A percentile compares a stretch with the other conserved stretches of the same genome.
Conservation (phyloP, 2,329 filamentous ascomycete species). For the Pestalotiopsis sp. region DNA sequence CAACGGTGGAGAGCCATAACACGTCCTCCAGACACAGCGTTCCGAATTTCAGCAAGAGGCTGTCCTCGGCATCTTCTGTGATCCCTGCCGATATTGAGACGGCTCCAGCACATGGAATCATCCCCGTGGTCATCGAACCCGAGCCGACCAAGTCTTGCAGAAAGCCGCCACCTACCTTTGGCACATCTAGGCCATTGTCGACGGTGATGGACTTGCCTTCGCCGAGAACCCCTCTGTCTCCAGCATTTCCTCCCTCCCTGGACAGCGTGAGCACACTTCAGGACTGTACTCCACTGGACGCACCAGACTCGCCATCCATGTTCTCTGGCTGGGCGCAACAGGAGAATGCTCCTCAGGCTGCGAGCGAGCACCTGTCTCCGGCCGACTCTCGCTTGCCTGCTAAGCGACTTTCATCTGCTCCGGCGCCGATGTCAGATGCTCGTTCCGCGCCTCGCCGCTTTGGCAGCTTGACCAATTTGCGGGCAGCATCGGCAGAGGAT, state of each 20-base stretch:
- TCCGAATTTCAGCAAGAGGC: conserved; percentile 58
- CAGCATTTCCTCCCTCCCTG: conserved; percentile 20
- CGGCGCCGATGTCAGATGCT: background rate
- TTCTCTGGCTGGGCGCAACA: conserved; percentile 13
- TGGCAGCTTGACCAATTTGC: conserved; percentile 13
- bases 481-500: background rate
- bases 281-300: background rate
- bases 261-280: background rate
- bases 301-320: conserved; percentile 8
- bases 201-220: conserved; percentile 58
- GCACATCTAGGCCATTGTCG: conserved; percentile 54
- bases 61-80: conserved; percentile 34
- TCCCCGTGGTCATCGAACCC: conserved; percentile 20
- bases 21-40: conserved; percentile 30
- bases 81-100: conserved; percentile 18
- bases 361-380: background rate
- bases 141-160: conserved; percentile 29
- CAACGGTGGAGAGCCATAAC: conserved; percentile 25
- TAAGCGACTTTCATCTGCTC: conserved; percentile 4
- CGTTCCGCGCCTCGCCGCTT: conserved; percentile 8
- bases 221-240: conserved; percentile 33
- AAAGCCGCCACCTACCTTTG: conserved; percentile 48
- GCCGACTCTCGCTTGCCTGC: conserved; percentile 6
- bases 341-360: background rate
- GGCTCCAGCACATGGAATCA: conserved; percentile 14